Conservation (phyloP, 768 basidiomycete species). For the Xanthoconium stramineum region DNA sequence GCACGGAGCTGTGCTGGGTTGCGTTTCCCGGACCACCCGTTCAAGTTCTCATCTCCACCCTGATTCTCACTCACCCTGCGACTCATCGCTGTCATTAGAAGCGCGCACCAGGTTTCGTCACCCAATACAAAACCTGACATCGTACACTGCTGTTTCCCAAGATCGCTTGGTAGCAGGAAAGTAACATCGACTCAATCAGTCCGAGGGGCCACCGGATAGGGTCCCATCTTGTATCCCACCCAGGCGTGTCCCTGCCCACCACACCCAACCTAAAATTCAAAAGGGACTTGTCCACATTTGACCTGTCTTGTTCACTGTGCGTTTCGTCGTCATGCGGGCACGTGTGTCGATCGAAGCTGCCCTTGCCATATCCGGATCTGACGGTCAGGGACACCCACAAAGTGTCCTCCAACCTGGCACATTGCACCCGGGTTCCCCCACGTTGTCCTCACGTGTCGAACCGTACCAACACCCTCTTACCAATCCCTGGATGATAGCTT, state of each 20-base stretch:
- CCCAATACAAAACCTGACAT: not conserved
- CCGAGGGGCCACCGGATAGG: not conserved
- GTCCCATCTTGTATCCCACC: not conserved
- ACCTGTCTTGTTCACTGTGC: not conserved
- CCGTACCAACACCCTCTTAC: not conserved
- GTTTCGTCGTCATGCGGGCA: slow-evolving; percentile 6
- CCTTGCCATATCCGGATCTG: not conserved
- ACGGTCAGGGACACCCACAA: slow-evolving; percentile 3
- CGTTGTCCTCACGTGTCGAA: slow-evolving; percentile 2
- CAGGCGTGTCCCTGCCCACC: slow-evolving; percentile 3
- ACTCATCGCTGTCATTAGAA: too few species aligned
- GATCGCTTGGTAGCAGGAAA: slow-evolving; percentile 3
- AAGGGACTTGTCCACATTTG: not conserved
- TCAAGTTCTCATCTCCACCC: not conserved
- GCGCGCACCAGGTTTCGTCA: too few species aligned
- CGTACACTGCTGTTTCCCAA: not conserved
- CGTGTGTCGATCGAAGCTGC: slow-evolving; percentile 11
- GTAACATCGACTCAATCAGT: not conserved
- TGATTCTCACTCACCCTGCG: slow-evolving; percentile 1
- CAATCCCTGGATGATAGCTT: too few species aligned
- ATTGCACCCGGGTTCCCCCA: not conserved
- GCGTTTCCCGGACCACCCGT: not conserved
- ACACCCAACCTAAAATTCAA: not conserved
- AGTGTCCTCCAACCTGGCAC: not conserved
- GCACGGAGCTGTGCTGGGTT: slow-evolving; percentile 4